Evolutionary conservation across 140 eudicot genomes (phyloP), one percentile per base, ranked within the genome.

Genomic region (Ambrosia hybrid): DNA sequence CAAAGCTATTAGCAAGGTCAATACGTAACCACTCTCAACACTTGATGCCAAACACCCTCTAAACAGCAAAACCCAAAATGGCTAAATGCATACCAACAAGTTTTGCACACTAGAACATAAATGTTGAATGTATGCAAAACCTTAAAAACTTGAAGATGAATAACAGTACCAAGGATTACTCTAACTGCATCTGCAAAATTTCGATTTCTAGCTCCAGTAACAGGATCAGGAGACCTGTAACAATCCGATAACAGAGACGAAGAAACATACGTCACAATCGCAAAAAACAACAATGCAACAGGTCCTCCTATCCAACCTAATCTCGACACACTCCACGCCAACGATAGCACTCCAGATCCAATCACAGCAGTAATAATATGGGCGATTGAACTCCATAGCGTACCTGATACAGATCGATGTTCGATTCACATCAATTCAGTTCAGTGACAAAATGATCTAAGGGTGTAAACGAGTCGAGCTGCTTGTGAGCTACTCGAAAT

Each of bases 361-460:
- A 90, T 90, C 65, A 90, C 96, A 2, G 84, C 96, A 5, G 96
- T 90, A 4, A 90, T 90, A n/a, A 90, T 85, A 55, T 90, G 96
- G 1, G 96, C 95, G 15, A 82, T 71, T 7, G 95, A 73, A 48
- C 83, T 88, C 95, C 95, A 88, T 79, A 82, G 21, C 2, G 81
- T 88, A 9, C 95, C 95, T 85, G 79, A 39, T 60, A 14, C 34
- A 43, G 13, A 14, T 4, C 9, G 12, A 67, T 10, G 6, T 55
- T 71, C 66, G 10, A 46, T 16, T 72, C 30, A 49, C 4, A 30
- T 34, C 3, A 26, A 7, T 26, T 11, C 0, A 39, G 17, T 5
- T 61, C 21, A 38, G 36, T 73, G 12, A 8, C 51, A 33, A 48
- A 1, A 30, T 30, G 34, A 30, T 30, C 34, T 30, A 30, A 30